These are phyloP conservation scores for Exophiala bonariae DNA, from an alignment of 2,329 filamentous ascomycete genomes.

Conservation along the genomic window DNA sequence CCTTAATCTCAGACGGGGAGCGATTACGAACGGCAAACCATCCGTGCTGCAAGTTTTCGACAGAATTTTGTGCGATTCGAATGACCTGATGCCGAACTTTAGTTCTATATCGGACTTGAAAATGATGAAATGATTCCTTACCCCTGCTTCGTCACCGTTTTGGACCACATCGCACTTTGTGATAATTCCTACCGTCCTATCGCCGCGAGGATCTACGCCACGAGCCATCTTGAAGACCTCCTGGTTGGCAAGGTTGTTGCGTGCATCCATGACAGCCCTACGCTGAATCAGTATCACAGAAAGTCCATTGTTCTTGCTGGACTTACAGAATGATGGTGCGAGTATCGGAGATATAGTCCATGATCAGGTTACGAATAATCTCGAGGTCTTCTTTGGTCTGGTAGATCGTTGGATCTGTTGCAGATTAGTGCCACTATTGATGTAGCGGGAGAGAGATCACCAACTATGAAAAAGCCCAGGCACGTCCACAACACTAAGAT, in stretches of 20 bases:
- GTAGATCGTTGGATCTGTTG: constrained; percentile 6
- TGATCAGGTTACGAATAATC: constrained; percentile 50
- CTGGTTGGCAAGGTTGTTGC: constrained; percentile 45
- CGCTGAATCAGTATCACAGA: no score
- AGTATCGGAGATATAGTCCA: constrained; percentile 41
- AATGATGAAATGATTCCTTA: constrained; percentile 23
- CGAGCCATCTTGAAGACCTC: constrained; percentile 39
- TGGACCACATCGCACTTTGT: constrained; percentile 47
- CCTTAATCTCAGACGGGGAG: constrained; percentile 28
- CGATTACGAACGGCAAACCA: constrained; percentile 32
- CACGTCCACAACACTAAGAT: constrained; percentile 46
- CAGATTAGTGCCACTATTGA: constrained; percentile 16
- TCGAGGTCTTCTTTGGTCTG: constrained; percentile 39
- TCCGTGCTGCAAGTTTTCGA: constrained; percentile 28
- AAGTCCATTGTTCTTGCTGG: no score
- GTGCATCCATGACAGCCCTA: constrained; percentile 45
- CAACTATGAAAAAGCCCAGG: constrained; percentile 41
- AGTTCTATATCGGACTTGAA: background rate
- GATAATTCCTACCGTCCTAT: constrained; percentile 47
- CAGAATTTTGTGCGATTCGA: constrained; percentile 7
- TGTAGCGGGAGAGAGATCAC: no score
- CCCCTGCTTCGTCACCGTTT: constrained; percentile 29
- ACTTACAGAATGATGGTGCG: constrained; percentile 48
- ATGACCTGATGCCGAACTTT: constrained; percentile 5
- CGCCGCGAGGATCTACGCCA: constrained; percentile 34